A percentile compares a stretch with the other conserved stretches of the same genome.
Evolutionary conservation across 192 early-diverging fungal genomes (phyloP).

Genomic region (Allomyces macrogynus): DNA sequence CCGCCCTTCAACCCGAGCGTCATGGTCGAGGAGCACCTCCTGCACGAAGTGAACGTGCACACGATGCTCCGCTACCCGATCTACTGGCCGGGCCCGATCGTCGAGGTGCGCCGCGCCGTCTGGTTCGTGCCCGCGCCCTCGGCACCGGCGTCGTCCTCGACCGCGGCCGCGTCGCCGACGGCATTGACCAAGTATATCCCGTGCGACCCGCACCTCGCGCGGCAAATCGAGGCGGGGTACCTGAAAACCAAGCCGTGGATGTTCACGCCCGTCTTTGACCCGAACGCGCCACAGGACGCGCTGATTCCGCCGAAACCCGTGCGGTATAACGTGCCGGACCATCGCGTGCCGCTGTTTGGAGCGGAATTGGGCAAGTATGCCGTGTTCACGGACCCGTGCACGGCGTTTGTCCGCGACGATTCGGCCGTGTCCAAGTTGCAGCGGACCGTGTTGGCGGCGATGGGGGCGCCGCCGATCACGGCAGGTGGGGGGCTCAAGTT

Average conservation of each 20-base stretch:
- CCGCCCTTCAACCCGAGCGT: neutral
- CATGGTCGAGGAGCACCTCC: neutral
- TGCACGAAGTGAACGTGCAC: neutral
- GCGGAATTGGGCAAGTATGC: neutral
- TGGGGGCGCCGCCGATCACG: neutral
- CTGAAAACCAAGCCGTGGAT: neutral
- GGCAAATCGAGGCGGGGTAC: constrained; percentile 2
- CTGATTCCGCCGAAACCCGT: neutral
- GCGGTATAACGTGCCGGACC: too few relatives aligned
- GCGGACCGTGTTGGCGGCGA: neutral
- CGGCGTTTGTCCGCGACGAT: neutral
- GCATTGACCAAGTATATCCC: neutral
- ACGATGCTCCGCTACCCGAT: neutral
- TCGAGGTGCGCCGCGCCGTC: constrained; percentile 1
- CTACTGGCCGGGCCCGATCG: neutral
- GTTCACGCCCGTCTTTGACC: neutral
- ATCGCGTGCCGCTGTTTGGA: neutral
- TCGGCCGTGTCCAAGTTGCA: neutral
- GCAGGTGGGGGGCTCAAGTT: neutral
- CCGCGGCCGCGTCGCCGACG: neutral
- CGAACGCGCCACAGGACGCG: neutral
- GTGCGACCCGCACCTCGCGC: neutral
- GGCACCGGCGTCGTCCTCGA: too few relatives aligned
- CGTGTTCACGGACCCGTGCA: neutral
- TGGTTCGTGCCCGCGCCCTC: neutral